A percentile compares a stretch with the other conserved stretches of the same genome.
phyloP scores from a whole-genome alignment of 2,329 filamentous ascomycete genomes.

The Aureobasidium sp. region DNA sequence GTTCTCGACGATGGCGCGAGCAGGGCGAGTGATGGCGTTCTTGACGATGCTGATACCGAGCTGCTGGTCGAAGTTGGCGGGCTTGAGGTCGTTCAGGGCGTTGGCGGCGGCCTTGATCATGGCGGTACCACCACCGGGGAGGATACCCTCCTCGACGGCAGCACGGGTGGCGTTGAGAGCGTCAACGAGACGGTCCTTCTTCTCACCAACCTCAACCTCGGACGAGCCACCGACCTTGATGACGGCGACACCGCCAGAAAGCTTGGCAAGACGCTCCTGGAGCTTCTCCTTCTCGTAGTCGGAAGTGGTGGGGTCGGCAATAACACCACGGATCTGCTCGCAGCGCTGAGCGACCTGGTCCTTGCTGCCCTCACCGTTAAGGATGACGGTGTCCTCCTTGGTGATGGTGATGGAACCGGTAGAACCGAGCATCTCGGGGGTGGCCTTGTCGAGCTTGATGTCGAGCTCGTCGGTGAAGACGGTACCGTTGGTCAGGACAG shows the following conservation, averaged over 20 bases:
- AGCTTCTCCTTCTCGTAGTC: conserved; percentile 99
- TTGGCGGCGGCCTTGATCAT: conserved; percentile 94
- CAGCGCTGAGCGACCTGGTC: conserved; percentile 89
- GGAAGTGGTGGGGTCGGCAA: conserved; percentile 84
- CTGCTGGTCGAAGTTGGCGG: conserved; percentile 97
- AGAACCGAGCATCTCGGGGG: conserved; percentile 87
- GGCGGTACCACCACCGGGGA: conserved; percentile 95
- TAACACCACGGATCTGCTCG: conserved; percentile 98
- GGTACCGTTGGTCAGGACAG: conserved; percentile 88
- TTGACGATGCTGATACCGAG: conserved; percentile 96
- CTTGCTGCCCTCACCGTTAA: conserved; percentile 95
- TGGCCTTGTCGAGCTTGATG: conserved; percentile 98
- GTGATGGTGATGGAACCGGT: conserved; percentile 99
- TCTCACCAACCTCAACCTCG: conserved; percentile 98
- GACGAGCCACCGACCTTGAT: conserved; percentile 98
- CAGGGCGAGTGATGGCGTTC: conserved; percentile 93
- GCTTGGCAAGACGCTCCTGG: conserved; percentile 98
- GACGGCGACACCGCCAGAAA: conserved; percentile 96
- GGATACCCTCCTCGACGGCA: conserved; percentile 97
- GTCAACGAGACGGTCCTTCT: conserved; percentile 99
- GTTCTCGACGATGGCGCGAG: conserved; percentile 94
- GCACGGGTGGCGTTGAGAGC: conserved; percentile 96
- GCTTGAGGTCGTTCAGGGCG: conserved; percentile 73
- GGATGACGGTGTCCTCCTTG: conserved; percentile 98
- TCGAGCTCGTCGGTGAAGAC: conserved; percentile 99